Evolutionary conservation across 371 early-diverging fungal species (phyloP).

Genomic region (Mucor ambiguus): DNA sequence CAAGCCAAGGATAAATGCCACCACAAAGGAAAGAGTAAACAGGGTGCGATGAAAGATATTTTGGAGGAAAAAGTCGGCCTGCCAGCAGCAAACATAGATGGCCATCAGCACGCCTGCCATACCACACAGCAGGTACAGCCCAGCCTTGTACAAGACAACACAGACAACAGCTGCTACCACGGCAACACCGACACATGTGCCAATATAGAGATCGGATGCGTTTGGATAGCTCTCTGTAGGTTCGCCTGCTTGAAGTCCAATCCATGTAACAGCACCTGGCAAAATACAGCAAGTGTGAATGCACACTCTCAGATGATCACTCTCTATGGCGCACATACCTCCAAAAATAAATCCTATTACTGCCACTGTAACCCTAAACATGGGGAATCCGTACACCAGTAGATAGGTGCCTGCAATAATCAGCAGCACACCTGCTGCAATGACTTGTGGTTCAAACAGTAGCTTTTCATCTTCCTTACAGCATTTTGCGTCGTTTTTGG

Average conservation of each 20-base stretch:
- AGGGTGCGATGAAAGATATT: conserved; percentile 32
- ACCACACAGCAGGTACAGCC: conserved; percentile 21
- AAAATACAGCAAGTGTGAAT: background rate
- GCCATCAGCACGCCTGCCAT: conserved; percentile 34
- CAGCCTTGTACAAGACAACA: conserved; percentile 18
- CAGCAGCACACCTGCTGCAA: conserved; percentile 8
- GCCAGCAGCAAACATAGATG: conserved; percentile 43
- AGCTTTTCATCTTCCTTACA: background rate
- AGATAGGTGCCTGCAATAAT: conserved; percentile 25
- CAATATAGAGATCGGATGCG: conserved; percentile 20
- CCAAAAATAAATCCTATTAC: conserved; percentile 31
- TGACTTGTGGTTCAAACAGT: background rate
- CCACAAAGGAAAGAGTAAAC: conserved; percentile 14
- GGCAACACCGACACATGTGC: conserved; percentile 25
- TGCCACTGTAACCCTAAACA: conserved; percentile 32
- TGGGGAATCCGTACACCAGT: conserved; percentile 22
- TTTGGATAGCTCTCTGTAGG: conserved; percentile 28
- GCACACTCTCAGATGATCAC: no score
- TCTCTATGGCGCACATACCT: conserved; percentile 7
- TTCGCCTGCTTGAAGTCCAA: conserved; percentile 16
- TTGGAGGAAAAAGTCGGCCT: conserved; percentile 31
- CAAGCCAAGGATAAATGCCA: conserved; percentile 7
- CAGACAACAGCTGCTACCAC: conserved; percentile 13
- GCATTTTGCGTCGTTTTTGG: background rate
- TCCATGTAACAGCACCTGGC: conserved; percentile 6